These are phyloP conservation scores for Gnetum montanum DNA, from an alignment of 75 land plant species.

Conservation along the genomic window DNA sequence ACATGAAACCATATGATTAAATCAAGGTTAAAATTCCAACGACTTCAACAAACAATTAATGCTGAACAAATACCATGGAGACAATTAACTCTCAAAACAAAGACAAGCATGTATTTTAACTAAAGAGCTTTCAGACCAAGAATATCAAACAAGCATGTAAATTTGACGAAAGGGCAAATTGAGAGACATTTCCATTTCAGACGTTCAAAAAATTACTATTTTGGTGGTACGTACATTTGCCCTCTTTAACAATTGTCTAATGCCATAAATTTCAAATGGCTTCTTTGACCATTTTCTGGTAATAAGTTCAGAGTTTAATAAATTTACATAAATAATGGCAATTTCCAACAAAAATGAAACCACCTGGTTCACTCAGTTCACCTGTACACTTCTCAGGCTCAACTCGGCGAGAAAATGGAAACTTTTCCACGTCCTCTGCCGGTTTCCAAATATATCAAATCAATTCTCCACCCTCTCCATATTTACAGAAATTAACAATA, in stretches of 20 bases:
- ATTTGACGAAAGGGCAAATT: too few species aligned
- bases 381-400: constrained; percentile 12
- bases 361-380: constrained; percentile 1
- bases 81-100: too few species aligned
- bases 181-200: background rate
- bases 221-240: too few species aligned
- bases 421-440: constrained; percentile 3
- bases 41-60: too few species aligned
- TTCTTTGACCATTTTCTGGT: background rate
- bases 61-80: too few species aligned
- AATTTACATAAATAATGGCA: constrained; percentile 6
- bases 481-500: constrained; percentile 8
- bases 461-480: constrained; percentile 2
- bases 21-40: too few species aligned
- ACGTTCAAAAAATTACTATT: background rate
- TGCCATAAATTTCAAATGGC: too few species aligned
- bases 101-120: too few species aligned
- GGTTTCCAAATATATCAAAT: background rate
- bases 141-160: too few species aligned
- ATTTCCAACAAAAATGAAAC: background rate
- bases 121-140: too few species aligned
- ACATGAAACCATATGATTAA: too few species aligned
- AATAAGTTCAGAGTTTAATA: background rate
- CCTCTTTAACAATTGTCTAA: too few species aligned
- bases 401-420: constrained; percentile 4